Evolutionary conservation across 345 rosid species (phyloP), one percentile per base, ranked within the genome.

Genomic region (Lepidium africanum): DNA sequence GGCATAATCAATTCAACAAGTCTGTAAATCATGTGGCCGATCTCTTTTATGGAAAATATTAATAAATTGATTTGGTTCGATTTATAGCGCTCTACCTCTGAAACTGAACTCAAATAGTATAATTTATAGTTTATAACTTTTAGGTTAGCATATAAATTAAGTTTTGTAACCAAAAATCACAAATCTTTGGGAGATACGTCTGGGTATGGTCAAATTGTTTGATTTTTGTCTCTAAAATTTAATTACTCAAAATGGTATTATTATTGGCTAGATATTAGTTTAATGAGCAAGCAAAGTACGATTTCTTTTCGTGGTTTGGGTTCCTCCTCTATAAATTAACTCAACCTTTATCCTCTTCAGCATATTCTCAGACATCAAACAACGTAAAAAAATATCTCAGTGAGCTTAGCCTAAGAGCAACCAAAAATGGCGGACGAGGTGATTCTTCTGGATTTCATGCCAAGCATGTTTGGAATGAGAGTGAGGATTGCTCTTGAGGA

Each of bases 401-500:
- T 48, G 33, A 59, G 11, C 36, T 21, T 40, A 39, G 30, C 5
- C 6, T 1, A 59, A 59, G 19, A 35, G 13, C 59, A n/a, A n/a
- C 16, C 33, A 30, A 48, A 39, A 41, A 67, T 67, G 72, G 63
- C 46, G 21, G 45, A 67, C 6, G 63, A 67, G 11, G 72, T 67
- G 42, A 57, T 56, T 19, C 55, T 67, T 17, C 63, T 67, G 10
- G 46, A 45, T 67, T 67, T 15, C 52, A 55, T 54, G 72, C 54
- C 72, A 9, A 67, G 63, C 15, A 56, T 57, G 43, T 55, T 55
- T 7, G 63, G 72, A 5, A 45, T 56, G 63, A 67, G 72, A 6
- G 33, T 33, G 23, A 67, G 52, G 45, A 67, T 67, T 19, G 72
- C 72, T 15, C 16, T 63, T 14, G 65, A 60, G 1, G 72, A 67